Percentiles rank a stretch among this genome's conserved stretches.
These are phyloP conservation scores for Dryadomyces quercus-mongolicae DNA, from an alignment of 2,329 filamentous ascomycete genomes.

Conservation along the genomic window DNA sequence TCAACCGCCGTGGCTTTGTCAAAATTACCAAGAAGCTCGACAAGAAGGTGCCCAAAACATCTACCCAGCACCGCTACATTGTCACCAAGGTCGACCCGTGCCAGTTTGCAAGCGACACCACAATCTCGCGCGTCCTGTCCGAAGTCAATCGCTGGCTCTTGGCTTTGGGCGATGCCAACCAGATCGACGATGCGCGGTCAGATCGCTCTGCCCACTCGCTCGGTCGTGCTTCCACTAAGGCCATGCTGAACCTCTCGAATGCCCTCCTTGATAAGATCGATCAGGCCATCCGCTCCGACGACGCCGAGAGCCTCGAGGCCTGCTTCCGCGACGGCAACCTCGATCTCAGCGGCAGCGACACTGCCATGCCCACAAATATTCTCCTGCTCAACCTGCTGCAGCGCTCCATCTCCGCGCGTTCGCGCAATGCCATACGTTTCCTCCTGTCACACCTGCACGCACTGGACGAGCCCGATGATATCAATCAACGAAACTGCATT, in stretches of 20 bases:
- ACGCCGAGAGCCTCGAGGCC: slow-evolving; percentile 42
- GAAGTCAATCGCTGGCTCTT: slow-evolving; percentile 89
- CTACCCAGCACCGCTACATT: slow-evolving; percentile 75
- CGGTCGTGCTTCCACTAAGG: slow-evolving; percentile 63
- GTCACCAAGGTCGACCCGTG: slow-evolving; percentile 81
- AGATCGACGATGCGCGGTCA: slow-evolving; percentile 62
- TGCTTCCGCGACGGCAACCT: slow-evolving; percentile 47
- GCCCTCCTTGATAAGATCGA: slow-evolving; percentile 61
- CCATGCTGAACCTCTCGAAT: slow-evolving; percentile 59
- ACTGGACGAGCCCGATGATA: slow-evolving; percentile 78
- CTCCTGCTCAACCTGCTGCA: slow-evolving; percentile 73
- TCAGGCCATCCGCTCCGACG: slow-evolving; percentile 56
- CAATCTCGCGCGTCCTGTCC: slow-evolving; percentile 33
- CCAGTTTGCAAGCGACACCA: slow-evolving; percentile 67
- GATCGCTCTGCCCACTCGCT: slow-evolving; percentile 65
- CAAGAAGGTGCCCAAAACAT: slow-evolving; percentile 72
- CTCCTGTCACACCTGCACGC: slow-evolving; percentile 57
- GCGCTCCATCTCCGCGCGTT: slow-evolving; percentile 58
- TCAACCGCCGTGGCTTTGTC: slow-evolving; percentile 87
- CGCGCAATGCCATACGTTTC: slow-evolving; percentile 56
- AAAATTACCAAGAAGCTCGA: slow-evolving; percentile 99
- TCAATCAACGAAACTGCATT: slow-evolving; percentile 87
- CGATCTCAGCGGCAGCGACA: slow-evolving; percentile 8
- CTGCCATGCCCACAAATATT: slow-evolving; percentile 34
- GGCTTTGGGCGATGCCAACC: slow-evolving; percentile 63